Evolutionary conservation across 1,139 yeast genomes (phyloP).

Genomic region (Lodderomyces elongisporus): DNA sequence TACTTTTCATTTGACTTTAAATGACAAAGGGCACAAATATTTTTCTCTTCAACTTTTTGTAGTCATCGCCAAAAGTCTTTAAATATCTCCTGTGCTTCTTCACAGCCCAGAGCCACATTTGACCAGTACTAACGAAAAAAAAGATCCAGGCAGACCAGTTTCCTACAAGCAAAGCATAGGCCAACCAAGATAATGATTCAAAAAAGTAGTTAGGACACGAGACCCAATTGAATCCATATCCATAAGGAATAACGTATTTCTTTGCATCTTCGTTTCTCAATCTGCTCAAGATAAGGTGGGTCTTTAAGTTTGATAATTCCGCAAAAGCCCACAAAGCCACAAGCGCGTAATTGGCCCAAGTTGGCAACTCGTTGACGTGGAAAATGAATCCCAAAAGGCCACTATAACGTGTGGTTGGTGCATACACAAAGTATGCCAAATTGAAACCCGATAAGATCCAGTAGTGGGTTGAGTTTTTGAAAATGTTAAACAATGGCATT

Average conservation of each 20-base stretch:
- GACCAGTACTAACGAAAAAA: constrained; percentile 62
- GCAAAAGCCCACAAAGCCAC: constrained; percentile 54
- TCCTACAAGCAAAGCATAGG: constrained; percentile 64
- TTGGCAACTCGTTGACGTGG: constrained; percentile 29
- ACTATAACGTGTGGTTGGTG: constrained; percentile 34
- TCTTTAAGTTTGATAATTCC: constrained; percentile 66
- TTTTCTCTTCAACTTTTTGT: constrained; percentile 64
- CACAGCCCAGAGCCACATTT: constrained; percentile 78
- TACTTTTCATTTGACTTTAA: too few relatives aligned
- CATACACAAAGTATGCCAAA: constrained; percentile 64
- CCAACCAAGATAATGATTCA: constrained; percentile 72
- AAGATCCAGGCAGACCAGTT: constrained; percentile 76
- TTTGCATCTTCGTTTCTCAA: constrained; percentile 34
- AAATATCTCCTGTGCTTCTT: constrained; percentile 65
- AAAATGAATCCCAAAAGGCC: constrained; percentile 18
- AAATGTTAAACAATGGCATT: constrained; percentile 83
- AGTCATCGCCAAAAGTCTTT: constrained; percentile 68
- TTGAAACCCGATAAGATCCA: constrained; percentile 83
- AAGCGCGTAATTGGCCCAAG: constrained; percentile 23
- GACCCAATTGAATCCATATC: constrained; percentile 42
- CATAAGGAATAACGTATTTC: constrained; percentile 40
- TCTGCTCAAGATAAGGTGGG: constrained; percentile 58
- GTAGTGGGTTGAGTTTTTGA: constrained; percentile 86
- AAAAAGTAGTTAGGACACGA: constrained; percentile 86
- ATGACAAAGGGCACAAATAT: constrained; percentile 50